Evolutionary conservation across 768 basidiomycete species (phyloP), one percentile per base, ranked within the genome.

Genomic region (Boletus rubescentipes): DNA sequence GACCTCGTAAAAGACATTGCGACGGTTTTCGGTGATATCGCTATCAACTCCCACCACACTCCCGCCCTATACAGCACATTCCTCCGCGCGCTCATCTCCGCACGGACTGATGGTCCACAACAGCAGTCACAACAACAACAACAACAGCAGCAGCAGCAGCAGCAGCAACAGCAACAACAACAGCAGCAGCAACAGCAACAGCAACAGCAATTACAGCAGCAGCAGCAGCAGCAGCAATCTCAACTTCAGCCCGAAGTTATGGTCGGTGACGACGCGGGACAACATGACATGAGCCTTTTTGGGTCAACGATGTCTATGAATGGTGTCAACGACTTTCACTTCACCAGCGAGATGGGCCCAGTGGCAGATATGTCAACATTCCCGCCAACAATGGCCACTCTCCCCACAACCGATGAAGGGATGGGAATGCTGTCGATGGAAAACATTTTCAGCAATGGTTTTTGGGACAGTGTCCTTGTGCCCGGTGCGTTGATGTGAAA

Each of bases 51-150:
- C 1, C 75, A 81, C 5, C 96, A 99, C 66, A 94, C 95, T 0
- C 94, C 96, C 1, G 89, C 91, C 6, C 77, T 98, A 36, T 98
- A 98, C 76, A 85, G 86, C 65, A 77, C 80, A 18, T 93, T 94
- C 76, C 76, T 94, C 21, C 86, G 85, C 3, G 87, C 89, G 3
- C 81, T 96, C 38, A 81, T 89, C 49, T 79, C 84, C 2, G 83
- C 85, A 39, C 61, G 69, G 21, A 57, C 74, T 67, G 65, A 74
- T 66, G 32, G 67, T 68, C 39, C 65, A 38, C 50, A 66, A 23
- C 63, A 60, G 14, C 55, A 58, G 10, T 47, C 50, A 14, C 40
- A 78, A 15, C 23, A 16, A 31, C 55, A 35, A 5, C 52, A 4
- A 15, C 47, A 47, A 6, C 49, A 23, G n/a, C 41, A 23, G 7